A percentile compares a stretch with the other conserved stretches of the same genome.
Conservation (phyloP, 208 protist species). For the Acanthamoeba healyi region DNA sequence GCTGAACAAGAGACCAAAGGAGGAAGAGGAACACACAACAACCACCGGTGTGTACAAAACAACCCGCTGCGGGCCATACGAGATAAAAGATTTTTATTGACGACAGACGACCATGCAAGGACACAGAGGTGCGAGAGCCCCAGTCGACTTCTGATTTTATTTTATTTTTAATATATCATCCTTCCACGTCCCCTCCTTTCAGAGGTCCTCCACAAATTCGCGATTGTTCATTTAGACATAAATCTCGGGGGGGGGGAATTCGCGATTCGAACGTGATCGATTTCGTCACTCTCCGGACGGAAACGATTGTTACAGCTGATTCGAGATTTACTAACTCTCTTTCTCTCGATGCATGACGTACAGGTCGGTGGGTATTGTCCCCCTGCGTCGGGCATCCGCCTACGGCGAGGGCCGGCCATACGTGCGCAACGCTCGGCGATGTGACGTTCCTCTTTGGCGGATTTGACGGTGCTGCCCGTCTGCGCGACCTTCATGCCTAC, state of each 20-base stretch:
- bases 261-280: not conserved
- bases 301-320: no score
- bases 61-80: no score
- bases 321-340: no score
- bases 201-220: no score
- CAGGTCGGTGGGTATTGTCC: conserved; percentile 21
- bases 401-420: conserved; percentile 5
- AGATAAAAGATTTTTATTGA: not conserved
- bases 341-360: not conserved
- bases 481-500: conserved; percentile 38
- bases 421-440: not conserved
- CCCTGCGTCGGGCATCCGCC: not conserved
- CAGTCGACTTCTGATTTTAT: not conserved
- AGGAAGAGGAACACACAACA: not conserved
- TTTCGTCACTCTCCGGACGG: not conserved
- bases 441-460: conserved; percentile 30
- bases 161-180: not conserved
- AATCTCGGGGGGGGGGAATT: not conserved
- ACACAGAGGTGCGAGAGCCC: not conserved
- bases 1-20: no score
- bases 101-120: not conserved
- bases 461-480: not conserved
- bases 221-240: not conserved
- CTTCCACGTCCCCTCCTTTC: not conserved
- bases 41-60: no score